phyloP scores from a whole-genome alignment of 2,329 filamentous ascomycete species.

The Exophiala spinifera region DNA sequence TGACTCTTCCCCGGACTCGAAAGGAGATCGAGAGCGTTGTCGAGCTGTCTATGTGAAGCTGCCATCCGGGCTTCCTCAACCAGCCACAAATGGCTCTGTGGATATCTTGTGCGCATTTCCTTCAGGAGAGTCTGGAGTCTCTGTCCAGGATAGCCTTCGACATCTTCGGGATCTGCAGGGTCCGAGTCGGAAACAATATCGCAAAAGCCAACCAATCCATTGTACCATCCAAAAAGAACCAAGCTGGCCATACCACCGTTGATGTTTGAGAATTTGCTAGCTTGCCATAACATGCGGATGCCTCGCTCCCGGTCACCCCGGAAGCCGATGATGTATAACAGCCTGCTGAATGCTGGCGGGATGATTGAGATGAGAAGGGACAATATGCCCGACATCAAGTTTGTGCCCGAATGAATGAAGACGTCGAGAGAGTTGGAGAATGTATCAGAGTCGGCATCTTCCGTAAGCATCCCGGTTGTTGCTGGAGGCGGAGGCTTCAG shows the following conservation, averaged over 20 bases:
- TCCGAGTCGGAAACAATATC: constrained; percentile 69
- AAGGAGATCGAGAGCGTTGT: constrained; percentile 65
- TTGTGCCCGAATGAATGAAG: constrained; percentile 85
- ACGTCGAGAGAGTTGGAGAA: constrained; percentile 75
- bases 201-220: constrained; percentile 77
- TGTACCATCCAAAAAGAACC: constrained; percentile 80
- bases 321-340: constrained; percentile 87
- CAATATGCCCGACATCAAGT: constrained; percentile 84
- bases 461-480: constrained; percentile 35
- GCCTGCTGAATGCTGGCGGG: constrained; percentile 81
- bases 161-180: constrained; percentile 53
- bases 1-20: constrained; percentile 58
- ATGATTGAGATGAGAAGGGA: constrained; percentile 88
- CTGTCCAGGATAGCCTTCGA: constrained; percentile 69
- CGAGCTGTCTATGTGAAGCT: constrained; percentile 63
- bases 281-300: constrained; percentile 83
- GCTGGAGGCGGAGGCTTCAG: constrained; percentile 14
- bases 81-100: constrained; percentile 78
- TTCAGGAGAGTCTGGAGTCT: constrained; percentile 65
- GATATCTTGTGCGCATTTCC: constrained; percentile 74
- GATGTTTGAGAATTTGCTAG: constrained; percentile 78
- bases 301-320: constrained; percentile 81
- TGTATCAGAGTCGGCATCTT: constrained; percentile 59
- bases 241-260: constrained; percentile 85
- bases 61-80: constrained; percentile 81